Percentiles rank a stretch among this genome's conserved stretches.
Conservation (phyloP, 2,329 filamentous ascomycete genomes). For the Stromatinia cepivora region DNA sequence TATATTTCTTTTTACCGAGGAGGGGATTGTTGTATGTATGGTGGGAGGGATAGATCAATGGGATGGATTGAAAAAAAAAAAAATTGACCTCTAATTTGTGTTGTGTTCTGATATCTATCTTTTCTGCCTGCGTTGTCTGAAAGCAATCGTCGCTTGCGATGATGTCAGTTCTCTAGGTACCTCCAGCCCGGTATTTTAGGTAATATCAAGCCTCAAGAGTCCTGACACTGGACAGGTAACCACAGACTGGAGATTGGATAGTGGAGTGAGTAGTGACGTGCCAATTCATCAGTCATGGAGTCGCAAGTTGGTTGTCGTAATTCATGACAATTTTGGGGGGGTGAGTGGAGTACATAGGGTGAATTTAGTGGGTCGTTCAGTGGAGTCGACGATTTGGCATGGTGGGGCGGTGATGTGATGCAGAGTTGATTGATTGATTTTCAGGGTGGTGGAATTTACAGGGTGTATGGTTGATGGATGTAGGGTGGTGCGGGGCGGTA, state of each 20-base stretch:
- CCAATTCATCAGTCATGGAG: neutral
- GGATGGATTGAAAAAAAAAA: neutral
- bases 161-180: too few species aligned
- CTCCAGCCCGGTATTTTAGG: too few species aligned
- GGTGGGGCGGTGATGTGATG: neutral
- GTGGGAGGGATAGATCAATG: neutral
- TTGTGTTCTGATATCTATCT: neutral
- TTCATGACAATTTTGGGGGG: neutral
- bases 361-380: too few species aligned
- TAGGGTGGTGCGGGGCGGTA: too few species aligned
- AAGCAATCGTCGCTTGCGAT: too few species aligned
- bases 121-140: too few species aligned
- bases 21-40: neutral
- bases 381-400: too few species aligned
- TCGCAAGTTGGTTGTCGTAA: neutral
- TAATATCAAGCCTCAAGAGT: too few species aligned
- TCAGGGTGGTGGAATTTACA: neutral
- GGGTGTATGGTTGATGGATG: neutral
- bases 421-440: neutral
- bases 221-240: neutral
- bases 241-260: neutral
- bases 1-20: neutral
- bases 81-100: neutral
- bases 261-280: neutral
- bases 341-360: neutral